Evolutionary conservation across 306 rosid genomes (phyloP), one percentile per base, ranked within the genome.

Genomic region (Mimosa bimucronata): DNA sequence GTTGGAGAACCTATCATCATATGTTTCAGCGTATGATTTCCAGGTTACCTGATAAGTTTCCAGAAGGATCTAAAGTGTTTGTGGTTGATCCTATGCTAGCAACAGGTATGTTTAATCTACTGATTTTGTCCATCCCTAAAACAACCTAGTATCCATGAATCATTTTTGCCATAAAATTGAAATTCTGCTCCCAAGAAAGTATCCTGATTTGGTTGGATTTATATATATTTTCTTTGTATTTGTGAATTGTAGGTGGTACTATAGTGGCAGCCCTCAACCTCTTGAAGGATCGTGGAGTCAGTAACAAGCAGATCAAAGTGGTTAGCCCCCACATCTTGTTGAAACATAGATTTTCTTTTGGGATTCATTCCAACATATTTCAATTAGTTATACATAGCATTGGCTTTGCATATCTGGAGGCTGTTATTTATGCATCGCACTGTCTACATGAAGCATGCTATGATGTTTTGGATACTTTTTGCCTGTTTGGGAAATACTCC

Each of bases 31-130:
- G 18, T 60, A 41, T 46, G 65, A 41, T 77, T 79, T 76, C 64
- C 80, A 95, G 99, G 93, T 76, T 95, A 82, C 99, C 99, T 0
- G 91, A 85, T 18, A 88, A 83, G 40, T 91, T 95, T 85, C 82
- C 93, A 0, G 96, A 90, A 86, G 93, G 89, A 57, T 90, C 92
- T 78, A 90, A 94, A 78, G 87, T 92, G 75, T 91, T 93, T 83
- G 85, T 91, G 71, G 92, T 91, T 23, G 99, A 95, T 85, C 98
- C 99, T 19, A 93, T 95, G 98, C 88, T 95, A 55, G 99, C 99
- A 74, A 95, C 99, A 58, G 98, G 98, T 90, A 77, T 73, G 9
- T 58, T 28, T 64, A 28, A n/a, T 84, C 69, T 73, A 46, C 79
- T 60, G 15, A 34, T 58, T 79, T 70, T 18, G 41, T 21, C 71